Evolutionary conservation across 169 alveolate species (phyloP), one percentile per base, ranked within the genome.

Genomic region (Plasmodium berghei): DNA sequence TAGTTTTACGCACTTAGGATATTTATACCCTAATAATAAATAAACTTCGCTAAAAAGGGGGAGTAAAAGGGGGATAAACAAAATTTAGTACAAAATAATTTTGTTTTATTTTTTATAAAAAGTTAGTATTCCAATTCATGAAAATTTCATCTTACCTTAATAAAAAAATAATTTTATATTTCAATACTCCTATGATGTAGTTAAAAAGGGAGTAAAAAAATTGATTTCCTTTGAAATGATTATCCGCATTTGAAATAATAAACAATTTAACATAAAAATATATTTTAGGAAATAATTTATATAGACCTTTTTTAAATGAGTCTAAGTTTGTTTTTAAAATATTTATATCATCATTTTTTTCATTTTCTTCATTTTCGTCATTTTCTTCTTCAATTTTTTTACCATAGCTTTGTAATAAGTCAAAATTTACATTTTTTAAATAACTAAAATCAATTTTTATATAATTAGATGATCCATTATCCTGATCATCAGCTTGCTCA

Each of bases 201-300:
- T 63, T 48, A 26, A 86, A 86, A 12, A 86, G 49, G 16, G 24
- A 48, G 3, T 34, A 54, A 46, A 86, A 86, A 48, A 86, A 86
- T 48, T 46, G 22, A 61, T 71, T 70, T 72, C 56, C 91, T 9
- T 59, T n/a, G 3, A 66, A 66, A 54, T 63, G 20, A 14, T 34
- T 34, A 34, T 86, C 91, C n/a, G 87, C 42, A 61, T 86, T 86
- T 54, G 91, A 70, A 22, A 5, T 48, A 24, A 86, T 86, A 86
- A 86, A 86, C 22, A 86, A 18, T 66, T 86, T 86, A 18, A 66
- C 70, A 40, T 86, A 86, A 66, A 86, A 86, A 54, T 86, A 86
- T n/a, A 86, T 72, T 59, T 54, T 86, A 10, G 91, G 91, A 58
- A 64, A 86, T 24, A 86, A 12, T 40, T 16, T 9, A 72, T 62